phyloP scores from a whole-genome alignment of 2,329 filamentous ascomycete genomes.

The Elsinoe ampelina region DNA sequence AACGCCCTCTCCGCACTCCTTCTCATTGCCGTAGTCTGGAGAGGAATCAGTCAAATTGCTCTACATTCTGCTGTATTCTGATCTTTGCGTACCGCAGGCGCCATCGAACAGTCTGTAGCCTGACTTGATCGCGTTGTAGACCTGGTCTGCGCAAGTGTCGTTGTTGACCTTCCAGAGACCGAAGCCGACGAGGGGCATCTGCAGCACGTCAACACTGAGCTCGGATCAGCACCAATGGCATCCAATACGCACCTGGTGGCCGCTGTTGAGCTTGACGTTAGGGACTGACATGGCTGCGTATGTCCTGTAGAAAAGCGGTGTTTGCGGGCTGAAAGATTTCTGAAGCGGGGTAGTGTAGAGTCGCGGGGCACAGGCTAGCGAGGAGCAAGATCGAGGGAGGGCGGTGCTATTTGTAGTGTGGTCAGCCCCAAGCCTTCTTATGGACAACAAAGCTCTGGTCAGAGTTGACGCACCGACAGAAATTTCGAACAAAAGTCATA shows the following conservation, averaged over 20 bases:
- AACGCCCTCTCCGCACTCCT: slow-evolving; percentile 66
- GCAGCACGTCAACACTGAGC: not conserved
- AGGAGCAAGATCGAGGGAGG: slow-evolving; percentile 2
- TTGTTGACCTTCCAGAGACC: slow-evolving; percentile 79
- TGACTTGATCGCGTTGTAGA: slow-evolving; percentile 62
- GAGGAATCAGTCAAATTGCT: not conserved
- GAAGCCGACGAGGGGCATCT: slow-evolving; percentile 69
- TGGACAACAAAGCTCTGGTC: not conserved
- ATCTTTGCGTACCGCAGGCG: slow-evolving; percentile 41
- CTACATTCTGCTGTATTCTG: not conserved
- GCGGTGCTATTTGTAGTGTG: slow-evolving; percentile 12
- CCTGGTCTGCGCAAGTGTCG: slow-evolving; percentile 60
- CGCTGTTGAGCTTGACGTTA: slow-evolving; percentile 30
- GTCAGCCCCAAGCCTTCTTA: not conserved
- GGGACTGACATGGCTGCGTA: slow-evolving; percentile 26
- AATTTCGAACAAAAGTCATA: slow-evolving; percentile 13
- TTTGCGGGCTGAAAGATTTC: slow-evolving; percentile 1
- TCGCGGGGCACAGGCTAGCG: not conserved
- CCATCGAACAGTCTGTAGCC: slow-evolving; percentile 54
- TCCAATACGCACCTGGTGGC: slow-evolving; percentile 24
- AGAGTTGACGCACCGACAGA: slow-evolving; percentile 9
- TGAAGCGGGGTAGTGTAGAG: slow-evolving; percentile 11
- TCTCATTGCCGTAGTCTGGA: slow-evolving; percentile 74
- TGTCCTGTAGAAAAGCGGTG: slow-evolving; percentile 10
- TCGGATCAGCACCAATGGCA: not conserved